These are phyloP conservation scores for Diddensiella caesifluorescens DNA, from an alignment of 805 yeast species.

Conservation along the genomic window DNA sequence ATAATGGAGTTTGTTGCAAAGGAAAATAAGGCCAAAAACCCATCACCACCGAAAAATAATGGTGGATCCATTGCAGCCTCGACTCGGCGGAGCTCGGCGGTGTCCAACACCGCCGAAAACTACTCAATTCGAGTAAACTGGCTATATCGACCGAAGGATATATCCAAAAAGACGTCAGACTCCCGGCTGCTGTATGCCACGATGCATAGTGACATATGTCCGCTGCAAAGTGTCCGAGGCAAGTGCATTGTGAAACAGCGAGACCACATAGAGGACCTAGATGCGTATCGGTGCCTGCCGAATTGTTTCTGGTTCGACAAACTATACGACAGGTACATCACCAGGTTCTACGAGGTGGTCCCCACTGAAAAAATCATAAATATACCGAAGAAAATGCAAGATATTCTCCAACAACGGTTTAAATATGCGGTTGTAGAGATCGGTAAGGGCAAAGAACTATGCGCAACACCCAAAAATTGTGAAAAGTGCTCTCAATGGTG, in stretches of 20 bases:
- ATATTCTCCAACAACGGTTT: conserved; percentile 61
- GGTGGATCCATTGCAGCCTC: conserved; percentile 21
- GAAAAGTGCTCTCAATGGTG: conserved; percentile 84
- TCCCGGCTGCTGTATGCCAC: conserved; percentile 77
- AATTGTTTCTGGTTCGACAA: conserved; percentile 79
- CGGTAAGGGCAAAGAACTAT: conserved; percentile 56
- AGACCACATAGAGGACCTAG: conserved; percentile 57
- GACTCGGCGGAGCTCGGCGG: conserved; percentile 10
- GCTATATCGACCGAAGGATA: conserved; percentile 86
- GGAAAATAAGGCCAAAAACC: conserved; percentile 23
- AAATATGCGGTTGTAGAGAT: conserved; percentile 71
- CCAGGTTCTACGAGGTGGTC: conserved; percentile 71
- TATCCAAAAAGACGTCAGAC: conserved; percentile 60
- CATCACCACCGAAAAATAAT: conserved; percentile 12
- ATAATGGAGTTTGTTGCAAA: conserved; percentile 63
- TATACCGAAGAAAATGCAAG: conserved; percentile 53
- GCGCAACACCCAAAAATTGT: conserved; percentile 63
- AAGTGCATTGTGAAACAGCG: conserved; percentile 63
- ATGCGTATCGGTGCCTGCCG: conserved; percentile 50
- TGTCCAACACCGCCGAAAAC: conserved; percentile 45
- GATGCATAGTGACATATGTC: conserved; percentile 80
- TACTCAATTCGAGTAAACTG: conserved; percentile 73
- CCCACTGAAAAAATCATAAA: conserved; percentile 55
- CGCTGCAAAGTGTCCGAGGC: conserved; percentile 70
- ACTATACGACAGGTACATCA: conserved; percentile 80